Evolutionary conservation across 208 protist species (phyloP).

Genomic region (Trypanosoma brucei): DNA sequence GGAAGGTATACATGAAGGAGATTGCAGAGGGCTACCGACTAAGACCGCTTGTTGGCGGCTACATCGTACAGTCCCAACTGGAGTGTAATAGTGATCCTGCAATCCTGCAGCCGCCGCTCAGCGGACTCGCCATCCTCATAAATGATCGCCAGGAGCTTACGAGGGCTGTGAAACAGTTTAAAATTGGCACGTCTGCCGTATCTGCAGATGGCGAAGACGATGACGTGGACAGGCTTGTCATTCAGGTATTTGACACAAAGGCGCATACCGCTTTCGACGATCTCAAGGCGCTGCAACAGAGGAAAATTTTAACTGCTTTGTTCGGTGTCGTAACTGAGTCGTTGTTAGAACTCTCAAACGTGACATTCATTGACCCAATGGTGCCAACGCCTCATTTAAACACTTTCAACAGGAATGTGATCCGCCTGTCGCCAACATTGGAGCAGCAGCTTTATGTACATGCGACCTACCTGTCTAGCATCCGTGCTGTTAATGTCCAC

Average conservation of each 20-base stretch:
- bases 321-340: conserved; percentile 1
- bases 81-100: background rate
- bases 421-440: conserved; percentile 1
- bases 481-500: background rate
- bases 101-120: background rate
- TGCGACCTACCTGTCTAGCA: background rate
- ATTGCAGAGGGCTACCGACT: background rate
- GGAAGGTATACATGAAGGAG: conserved; percentile 15
- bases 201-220: background rate
- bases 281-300: background rate
- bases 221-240: background rate
- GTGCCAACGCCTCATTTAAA: background rate
- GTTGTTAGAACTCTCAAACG: background rate
- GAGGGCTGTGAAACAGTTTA: background rate
- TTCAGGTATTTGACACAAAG: background rate
- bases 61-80: background rate
- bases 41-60: background rate
- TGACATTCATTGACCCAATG: conserved; percentile 2
- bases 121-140: background rate
- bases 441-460: conserved; percentile 4
- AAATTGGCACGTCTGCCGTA: background rate
- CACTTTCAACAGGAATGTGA: background rate
- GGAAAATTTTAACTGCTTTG: background rate
- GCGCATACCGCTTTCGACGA: background rate
- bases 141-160: background rate